Conservation (phyloP, 805 yeast species). For the Candida verbasci region DNA sequence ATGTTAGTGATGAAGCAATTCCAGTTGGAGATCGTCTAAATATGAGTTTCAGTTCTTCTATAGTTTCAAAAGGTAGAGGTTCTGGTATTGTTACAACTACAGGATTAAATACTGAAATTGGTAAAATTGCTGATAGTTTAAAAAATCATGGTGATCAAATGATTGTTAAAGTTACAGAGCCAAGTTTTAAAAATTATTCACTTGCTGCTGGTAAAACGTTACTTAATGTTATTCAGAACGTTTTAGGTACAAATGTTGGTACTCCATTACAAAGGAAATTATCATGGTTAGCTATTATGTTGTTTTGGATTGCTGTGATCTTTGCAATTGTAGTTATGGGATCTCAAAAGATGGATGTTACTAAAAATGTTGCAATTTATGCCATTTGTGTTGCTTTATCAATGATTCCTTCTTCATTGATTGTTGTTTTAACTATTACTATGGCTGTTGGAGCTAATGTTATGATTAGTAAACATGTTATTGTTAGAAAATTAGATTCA, state of each 20-base stretch:
- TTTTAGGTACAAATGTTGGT: conserved; percentile 73
- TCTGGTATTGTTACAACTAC: conserved; percentile 63
- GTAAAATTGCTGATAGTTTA: conserved; percentile 63
- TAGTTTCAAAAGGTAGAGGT: conserved; percentile 73
- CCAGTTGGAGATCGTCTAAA: conserved; percentile 75
- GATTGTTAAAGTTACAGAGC: conserved; percentile 37
- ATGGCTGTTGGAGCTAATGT: conserved; percentile 80
- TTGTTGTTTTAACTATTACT: conserved; percentile 78
- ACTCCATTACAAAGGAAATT: conserved; percentile 78
- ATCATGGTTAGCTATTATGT: conserved; percentile 68
- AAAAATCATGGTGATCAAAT: conserved; percentile 35
- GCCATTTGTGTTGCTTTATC: conserved; percentile 83
- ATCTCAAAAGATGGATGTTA: conserved; percentile 71
- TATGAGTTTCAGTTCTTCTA: conserved; percentile 66
- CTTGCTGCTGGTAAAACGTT: conserved; percentile 45
- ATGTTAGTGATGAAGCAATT: conserved; percentile 25
- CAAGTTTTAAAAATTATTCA: conserved; percentile 42
- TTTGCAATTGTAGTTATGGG: conserved; percentile 87
- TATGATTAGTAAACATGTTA: conserved; percentile 65
- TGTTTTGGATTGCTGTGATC: conserved; percentile 75
- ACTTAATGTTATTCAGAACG: conserved; percentile 56
- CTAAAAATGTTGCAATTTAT: conserved; percentile 76
- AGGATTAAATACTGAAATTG: conserved; percentile 72
- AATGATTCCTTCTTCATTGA: conserved; percentile 78
- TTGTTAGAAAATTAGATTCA: conserved; percentile 73